Base-by-base conservation (phyloP, 306 rosid genomes). In the Malus sylvestris region DNA sequence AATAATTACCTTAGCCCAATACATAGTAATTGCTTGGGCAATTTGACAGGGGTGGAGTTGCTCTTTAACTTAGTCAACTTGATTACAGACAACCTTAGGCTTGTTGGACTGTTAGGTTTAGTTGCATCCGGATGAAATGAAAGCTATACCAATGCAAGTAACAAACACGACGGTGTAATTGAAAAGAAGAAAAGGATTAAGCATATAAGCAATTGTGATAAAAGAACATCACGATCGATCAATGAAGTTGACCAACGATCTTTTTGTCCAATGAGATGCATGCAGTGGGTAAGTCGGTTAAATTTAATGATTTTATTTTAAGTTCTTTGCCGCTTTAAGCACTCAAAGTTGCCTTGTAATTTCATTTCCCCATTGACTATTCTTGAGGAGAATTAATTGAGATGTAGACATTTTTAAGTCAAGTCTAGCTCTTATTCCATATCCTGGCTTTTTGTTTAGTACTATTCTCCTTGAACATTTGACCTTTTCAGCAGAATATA, bases 281-380 rank as follows among this genome's bases (percentile, higher is more conserved):
- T 35, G 40, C 9, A 40, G 38, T 16, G 10, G 38, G 35, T 38
- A 38, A 58, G 23, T 23, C 12, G 19, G 6, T 16, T 40, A 8
- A 59, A 59, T 40, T 30, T 40, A 46, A 58, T 5, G 68, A 71
- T 33, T 20, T 18, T 10, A 35, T 73, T 59, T 3, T 22, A 40
- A 10, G 33, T 35, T 35, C 57, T 59, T 16, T 16, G 40, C 4
- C 68, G 57, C 76, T 5, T 38, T 8, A 23, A 38, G 27, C 76
- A 59, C 67, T 58, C 68, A 27, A 58, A 22, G 55, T 18, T 72
- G 68, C 25, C 68, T 59, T 72, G 76, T 23, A 72, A 58, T 33
- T 67, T 59, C 67, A 14, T 23, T 6, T 72, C 40, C 4, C 14
- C 38, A 6, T 25, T 73, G 76, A 73, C 57, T 49, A 16, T 73